These are phyloP conservation scores for Stephania japonica DNA, from an alignment of 164 flowering plant genomes.

Conservation along the genomic window DNA sequence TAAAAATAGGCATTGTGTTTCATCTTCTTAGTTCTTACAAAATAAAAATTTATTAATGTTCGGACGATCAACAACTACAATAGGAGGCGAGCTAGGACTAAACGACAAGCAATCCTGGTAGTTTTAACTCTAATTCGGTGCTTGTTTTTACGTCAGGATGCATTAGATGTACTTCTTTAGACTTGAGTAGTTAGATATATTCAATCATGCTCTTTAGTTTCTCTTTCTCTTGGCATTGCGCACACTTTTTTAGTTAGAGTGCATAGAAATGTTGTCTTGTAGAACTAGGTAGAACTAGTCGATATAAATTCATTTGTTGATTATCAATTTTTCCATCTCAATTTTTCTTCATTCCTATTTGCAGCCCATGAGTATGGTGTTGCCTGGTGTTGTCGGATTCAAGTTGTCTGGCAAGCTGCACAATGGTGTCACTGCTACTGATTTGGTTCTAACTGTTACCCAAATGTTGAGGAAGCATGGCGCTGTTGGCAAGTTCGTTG, in stretches of 20 bases:
- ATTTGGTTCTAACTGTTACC: slow-evolving; percentile 54
- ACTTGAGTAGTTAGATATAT: no score
- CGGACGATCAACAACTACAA: not conserved
- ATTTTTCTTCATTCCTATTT: not conserved
- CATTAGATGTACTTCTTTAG: no score
- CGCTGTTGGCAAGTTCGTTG: slow-evolving; percentile 84
- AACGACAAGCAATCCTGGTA: not conserved
- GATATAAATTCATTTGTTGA: no score
- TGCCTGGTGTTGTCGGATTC: slow-evolving; percentile 64
- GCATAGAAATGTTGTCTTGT: no score
- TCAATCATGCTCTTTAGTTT: no score
- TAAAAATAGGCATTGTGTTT: not conserved
- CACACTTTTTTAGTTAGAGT: no score
- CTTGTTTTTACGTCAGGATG: not conserved
- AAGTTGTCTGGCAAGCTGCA: slow-evolving; percentile 42
- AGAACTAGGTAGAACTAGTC: no score
- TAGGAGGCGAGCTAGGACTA: no score
- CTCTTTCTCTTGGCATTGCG: no score
- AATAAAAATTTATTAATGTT: not conserved
- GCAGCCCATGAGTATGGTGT: slow-evolving; percentile 69
- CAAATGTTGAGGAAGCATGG: slow-evolving; percentile 66
- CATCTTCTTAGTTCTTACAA: not conserved
- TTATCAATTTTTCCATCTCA: not conserved
- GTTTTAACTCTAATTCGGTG: not conserved
- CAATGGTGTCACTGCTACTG: slow-evolving; percentile 62